A percentile compares a stretch with the other conserved stretches of the same genome.
phyloP scores from a whole-genome alignment of 202 grass and related monocot species.

The Setaria italica region DNA sequence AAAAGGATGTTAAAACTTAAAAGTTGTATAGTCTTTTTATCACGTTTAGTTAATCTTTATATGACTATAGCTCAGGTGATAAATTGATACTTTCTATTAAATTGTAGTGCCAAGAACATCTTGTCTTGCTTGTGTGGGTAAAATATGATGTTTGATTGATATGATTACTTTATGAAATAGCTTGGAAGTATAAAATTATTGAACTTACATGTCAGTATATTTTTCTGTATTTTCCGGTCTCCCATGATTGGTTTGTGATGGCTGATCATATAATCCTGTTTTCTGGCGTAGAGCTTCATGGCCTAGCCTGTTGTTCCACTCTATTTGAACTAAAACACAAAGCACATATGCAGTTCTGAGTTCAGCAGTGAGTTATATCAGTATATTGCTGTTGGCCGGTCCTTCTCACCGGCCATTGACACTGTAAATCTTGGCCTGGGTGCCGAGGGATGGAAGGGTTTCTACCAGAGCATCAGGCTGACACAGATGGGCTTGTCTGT shows the following conservation, averaged over 20 bases:
- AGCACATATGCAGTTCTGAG: background rate
- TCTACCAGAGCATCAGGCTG: conserved; percentile 76
- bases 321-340: background rate
- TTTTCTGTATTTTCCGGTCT: background rate
- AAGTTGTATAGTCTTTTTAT: background rate
- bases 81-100: background rate
- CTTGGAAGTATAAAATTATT: background rate
- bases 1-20: background rate
- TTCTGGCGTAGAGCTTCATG: background rate
- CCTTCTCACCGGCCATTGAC: conserved; percentile 51
- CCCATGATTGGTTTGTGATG: background rate
- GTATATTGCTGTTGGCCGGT: conserved; percentile 55
- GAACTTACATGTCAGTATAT: conserved; percentile 1
- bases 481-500: conserved; percentile 78
- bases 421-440: conserved; percentile 37
- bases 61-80: background rate
- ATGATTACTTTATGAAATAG: conserved; percentile 1
- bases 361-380: background rate
- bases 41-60: background rate
- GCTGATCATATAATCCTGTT: background rate
- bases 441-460: conserved; percentile 61
- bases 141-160: background rate
- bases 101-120: background rate
- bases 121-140: background rate
- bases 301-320: background rate